phyloP scores from a whole-genome alignment of 805 yeast genomes.

The Clavispora santaluciae region DNA sequence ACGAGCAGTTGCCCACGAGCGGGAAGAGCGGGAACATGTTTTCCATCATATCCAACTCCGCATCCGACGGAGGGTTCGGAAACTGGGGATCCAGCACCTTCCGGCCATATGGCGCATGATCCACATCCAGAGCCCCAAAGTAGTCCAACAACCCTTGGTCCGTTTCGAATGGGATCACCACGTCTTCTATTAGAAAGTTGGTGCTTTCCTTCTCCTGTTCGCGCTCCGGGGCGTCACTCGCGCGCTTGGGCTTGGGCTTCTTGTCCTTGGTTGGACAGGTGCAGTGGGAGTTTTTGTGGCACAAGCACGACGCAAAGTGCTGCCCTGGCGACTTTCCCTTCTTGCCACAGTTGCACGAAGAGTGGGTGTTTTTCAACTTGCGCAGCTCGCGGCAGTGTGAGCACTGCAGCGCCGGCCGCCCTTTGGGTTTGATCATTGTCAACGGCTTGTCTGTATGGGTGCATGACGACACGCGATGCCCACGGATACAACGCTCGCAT shows the following conservation, averaged over 20 bases:
- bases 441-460: constrained; percentile 87
- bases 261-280: constrained; percentile 31
- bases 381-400: constrained; percentile 77
- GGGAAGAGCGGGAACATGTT: constrained; percentile 41
- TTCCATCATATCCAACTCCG: constrained; percentile 26
- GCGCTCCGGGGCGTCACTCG: constrained; percentile 9
- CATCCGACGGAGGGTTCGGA: constrained; percentile 15
- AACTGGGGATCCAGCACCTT: constrained; percentile 2
- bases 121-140: constrained; percentile 16
- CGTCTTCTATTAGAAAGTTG: constrained; percentile 27
- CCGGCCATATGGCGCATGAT: neutral
- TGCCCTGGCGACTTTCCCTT: constrained; percentile 38
- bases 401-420: constrained; percentile 93
- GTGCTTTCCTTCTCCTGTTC: constrained; percentile 8
- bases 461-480: constrained; percentile 93
- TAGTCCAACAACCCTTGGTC: constrained; percentile 39
- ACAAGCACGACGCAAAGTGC: constrained; percentile 34
- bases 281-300: constrained; percentile 37
- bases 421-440: constrained; percentile 92
- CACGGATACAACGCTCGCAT: constrained; percentile 92
- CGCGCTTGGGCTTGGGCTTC: constrained; percentile 5
- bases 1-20: constrained; percentile 34
- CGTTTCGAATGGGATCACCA: constrained; percentile 26
- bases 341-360: constrained; percentile 66
- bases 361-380: constrained; percentile 60